phyloP scores from a whole-genome alignment of 805 yeast species.

The Schizosaccharomyces japonicus region DNA sequence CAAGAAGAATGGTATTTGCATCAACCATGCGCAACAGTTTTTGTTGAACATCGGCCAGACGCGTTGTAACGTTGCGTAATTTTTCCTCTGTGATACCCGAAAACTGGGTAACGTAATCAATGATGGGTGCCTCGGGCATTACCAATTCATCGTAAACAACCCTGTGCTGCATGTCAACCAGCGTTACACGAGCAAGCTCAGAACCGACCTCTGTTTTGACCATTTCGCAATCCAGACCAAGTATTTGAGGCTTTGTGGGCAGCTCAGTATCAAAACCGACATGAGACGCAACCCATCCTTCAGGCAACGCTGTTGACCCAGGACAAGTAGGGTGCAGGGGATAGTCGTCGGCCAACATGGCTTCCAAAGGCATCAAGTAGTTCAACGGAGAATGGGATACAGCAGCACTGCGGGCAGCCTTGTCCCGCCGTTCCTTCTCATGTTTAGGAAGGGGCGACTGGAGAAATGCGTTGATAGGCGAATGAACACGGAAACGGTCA shows the following conservation, averaged over 20 bases:
- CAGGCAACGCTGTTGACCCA: constrained; percentile 17
- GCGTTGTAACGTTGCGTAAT: constrained; percentile 37
- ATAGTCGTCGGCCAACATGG: constrained; percentile 27
- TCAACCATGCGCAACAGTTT: constrained; percentile 27
- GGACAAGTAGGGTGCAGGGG: constrained; percentile 38
- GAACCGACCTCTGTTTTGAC: constrained; percentile 38
- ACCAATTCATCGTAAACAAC: constrained; percentile 52
- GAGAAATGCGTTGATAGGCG: constrained; percentile 31
- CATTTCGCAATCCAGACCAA: constrained; percentile 88
- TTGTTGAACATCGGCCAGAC: constrained; percentile 42
- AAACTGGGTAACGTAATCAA: constrained; percentile 57
- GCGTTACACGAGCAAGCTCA: constrained; percentile 54
- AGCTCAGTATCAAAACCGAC: constrained; percentile 10
- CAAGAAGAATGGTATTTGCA: constrained; percentile 43
- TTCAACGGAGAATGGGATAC: constrained; percentile 19
- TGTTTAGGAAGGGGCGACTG: constrained; percentile 32
- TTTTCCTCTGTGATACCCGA: constrained; percentile 69
- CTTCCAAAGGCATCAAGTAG: constrained; percentile 27
- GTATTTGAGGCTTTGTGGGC: constrained; percentile 16
- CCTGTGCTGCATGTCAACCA: constrained; percentile 24
- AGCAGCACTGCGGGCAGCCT: constrained; percentile 1
- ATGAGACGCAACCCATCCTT: constrained; percentile 22
- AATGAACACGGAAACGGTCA: constrained; percentile 29
- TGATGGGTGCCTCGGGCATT: constrained; percentile 49
- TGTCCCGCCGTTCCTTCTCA: constrained; percentile 21